Evolutionary conservation across 805 yeast species (phyloP).

Genomic region (Myxozyma neglecta): DNA sequence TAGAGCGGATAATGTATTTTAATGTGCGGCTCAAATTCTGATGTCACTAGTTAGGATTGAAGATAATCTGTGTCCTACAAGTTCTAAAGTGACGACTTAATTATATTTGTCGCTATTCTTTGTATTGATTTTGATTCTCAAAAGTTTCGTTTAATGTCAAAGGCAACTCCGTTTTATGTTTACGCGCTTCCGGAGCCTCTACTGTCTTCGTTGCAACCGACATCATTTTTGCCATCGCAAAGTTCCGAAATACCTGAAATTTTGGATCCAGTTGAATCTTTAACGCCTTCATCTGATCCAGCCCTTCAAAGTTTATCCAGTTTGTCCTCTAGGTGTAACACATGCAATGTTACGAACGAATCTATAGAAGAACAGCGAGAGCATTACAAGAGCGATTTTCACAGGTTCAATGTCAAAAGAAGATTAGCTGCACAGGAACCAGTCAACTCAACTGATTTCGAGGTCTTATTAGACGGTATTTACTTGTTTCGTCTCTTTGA

Average conservation of each 20-base stretch:
- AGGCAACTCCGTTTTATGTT: conserved; percentile 19
- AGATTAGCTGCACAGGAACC: conserved; percentile 47
- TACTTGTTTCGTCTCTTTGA: neutral
- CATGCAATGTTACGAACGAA: conserved; percentile 1
- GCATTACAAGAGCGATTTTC: conserved; percentile 61
- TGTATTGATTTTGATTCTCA: neutral
- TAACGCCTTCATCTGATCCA: neutral
- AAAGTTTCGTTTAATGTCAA: neutral
- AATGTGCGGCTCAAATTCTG: neutral
- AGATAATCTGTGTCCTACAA: no score
- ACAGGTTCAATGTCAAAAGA: conserved; percentile 61
- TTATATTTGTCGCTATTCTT: neutral
- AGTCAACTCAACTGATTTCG: conserved; percentile 60
- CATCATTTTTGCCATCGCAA: neutral
- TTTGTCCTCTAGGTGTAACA: neutral
- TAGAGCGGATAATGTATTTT: no score
- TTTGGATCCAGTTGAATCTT: neutral
- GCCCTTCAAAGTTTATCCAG: neutral
- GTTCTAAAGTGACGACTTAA: neutral
- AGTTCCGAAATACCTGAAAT: neutral
- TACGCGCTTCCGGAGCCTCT: conserved; percentile 19
- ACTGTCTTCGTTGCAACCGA: conserved; percentile 14
- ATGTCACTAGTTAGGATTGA: neutral
- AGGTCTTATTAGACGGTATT: conserved; percentile 49
- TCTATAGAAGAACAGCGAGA: conserved; percentile 33